These are phyloP conservation scores for Penicillium parvum DNA, from an alignment of 495 filamentous ascomycete species.

Conservation along the genomic window DNA sequence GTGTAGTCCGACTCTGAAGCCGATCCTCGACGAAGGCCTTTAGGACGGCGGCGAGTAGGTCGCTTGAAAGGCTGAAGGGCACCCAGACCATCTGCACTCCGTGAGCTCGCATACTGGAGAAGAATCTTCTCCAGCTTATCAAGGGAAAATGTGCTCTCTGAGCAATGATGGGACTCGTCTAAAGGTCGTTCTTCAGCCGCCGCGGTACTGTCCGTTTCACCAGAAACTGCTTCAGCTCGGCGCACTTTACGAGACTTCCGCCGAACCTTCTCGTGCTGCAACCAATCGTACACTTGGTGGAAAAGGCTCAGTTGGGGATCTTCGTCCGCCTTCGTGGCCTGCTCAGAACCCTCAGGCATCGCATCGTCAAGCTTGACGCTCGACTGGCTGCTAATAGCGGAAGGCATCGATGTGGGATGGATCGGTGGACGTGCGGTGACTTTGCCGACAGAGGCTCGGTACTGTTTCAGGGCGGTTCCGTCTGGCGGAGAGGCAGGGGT, in stretches of 20 bases:
- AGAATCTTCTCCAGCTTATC: slow-evolving; percentile 69
- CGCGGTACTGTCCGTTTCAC: slow-evolving; percentile 16
- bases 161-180: slow-evolving; percentile 34
- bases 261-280: slow-evolving; percentile 70
- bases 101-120: slow-evolving; percentile 44
- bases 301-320: slow-evolving; percentile 48
- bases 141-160: slow-evolving; percentile 58
- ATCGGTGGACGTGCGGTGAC: slow-evolving; percentile 26
- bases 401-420: slow-evolving; percentile 22
- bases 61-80: slow-evolving; percentile 34
- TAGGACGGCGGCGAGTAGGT: slow-evolving; percentile 26
- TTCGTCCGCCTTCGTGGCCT: slow-evolving; percentile 25
- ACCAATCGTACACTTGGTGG: slow-evolving; percentile 72
- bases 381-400: slow-evolving; percentile 28
- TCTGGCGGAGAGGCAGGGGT: slow-evolving; percentile 22
- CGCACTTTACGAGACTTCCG: slow-evolving; percentile 46
- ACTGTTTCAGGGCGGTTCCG: slow-evolving; percentile 22
- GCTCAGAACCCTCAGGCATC: slow-evolving; percentile 25
- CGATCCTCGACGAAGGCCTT: slow-evolving; percentile 37
- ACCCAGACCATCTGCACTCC: slow-evolving; percentile 29
- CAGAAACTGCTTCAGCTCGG: slow-evolving; percentile 25
- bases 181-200: slow-evolving; percentile 25
- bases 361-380: slow-evolving; percentile 20
- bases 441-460: slow-evolving; percentile 25
- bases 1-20: slow-evolving; percentile 78